Conservation (phyloP, 441 rosid species). For the Mallotus repandus region DNA sequence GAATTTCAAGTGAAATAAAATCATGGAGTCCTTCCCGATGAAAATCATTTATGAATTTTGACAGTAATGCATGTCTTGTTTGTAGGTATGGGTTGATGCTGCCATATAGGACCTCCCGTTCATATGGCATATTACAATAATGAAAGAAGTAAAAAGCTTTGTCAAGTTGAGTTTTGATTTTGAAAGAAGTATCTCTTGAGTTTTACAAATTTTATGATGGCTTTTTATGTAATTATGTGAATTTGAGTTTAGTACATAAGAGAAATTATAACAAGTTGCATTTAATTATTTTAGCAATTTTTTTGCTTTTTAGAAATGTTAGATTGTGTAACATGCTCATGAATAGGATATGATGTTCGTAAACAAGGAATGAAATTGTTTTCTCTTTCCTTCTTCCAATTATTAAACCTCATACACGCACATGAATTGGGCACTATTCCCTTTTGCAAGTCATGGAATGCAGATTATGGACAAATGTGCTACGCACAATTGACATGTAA, state of each 20-base stretch:
- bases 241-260: neutral
- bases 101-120: neutral
- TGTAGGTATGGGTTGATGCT: neutral
- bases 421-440: neutral
- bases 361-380: neutral
- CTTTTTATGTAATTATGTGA: no score
- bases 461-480: neutral
- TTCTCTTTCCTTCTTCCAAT: neutral
- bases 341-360: neutral
- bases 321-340: neutral
- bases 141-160: neutral
- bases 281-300: neutral
- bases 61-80: neutral
- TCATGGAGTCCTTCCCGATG: neutral
- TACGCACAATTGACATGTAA: neutral
- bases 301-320: no score
- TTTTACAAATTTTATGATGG: neutral
- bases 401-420: neutral
- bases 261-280: neutral
- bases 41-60: neutral
- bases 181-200: neutral
- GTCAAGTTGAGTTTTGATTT: neutral
- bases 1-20: neutral
- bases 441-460: conserved; percentile 1
- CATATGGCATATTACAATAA: neutral